phyloP scores from a whole-genome alignment of 306 rosid species.

The Lupinus albus region DNA sequence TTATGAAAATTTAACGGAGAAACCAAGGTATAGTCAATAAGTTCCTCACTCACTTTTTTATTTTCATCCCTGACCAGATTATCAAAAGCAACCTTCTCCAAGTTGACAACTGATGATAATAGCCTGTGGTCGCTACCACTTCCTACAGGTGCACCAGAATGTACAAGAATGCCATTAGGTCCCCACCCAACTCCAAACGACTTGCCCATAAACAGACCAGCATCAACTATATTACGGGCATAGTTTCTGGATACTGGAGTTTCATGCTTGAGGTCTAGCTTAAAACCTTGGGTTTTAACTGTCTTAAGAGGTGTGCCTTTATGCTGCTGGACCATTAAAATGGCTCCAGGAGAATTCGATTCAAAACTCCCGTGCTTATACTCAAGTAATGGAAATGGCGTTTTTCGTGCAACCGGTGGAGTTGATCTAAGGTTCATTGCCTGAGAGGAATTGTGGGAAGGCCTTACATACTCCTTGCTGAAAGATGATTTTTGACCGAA shows the following conservation, averaged over 20 bases:
- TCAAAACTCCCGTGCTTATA: constrained; percentile 79
- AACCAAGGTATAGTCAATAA: constrained; percentile 65
- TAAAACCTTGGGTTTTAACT: constrained; percentile 69
- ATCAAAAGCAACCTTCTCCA: constrained; percentile 91
- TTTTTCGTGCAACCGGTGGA: constrained; percentile 68
- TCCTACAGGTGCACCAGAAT: constrained; percentile 72
- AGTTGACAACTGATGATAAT: constrained; percentile 73
- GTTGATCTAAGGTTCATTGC: constrained; percentile 50
- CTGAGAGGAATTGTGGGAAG: constrained; percentile 59
- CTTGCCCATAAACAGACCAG: constrained; percentile 93
- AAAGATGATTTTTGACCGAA: constrained; percentile 46
- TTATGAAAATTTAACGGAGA: constrained; percentile 77
- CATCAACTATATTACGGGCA: constrained; percentile 83
- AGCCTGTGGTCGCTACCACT: constrained; percentile 52
- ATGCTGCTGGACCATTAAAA: constrained; percentile 81
- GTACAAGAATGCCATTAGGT: constrained; percentile 89
- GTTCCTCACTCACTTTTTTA: constrained; percentile 70
- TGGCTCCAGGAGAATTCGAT: constrained; percentile 67
- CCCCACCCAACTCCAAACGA: constrained; percentile 99
- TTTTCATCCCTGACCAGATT: constrained; percentile 84
- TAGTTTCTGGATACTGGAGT: constrained; percentile 64
- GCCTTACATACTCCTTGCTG: constrained; percentile 55
- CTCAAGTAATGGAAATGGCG: constrained; percentile 87
- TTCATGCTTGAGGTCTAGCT: constrained; percentile 71
- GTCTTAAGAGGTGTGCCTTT: constrained; percentile 63